phyloP scores from a whole-genome alignment of 192 early-diverging fungal genomes.

The Chytriomyces sp. region DNA sequence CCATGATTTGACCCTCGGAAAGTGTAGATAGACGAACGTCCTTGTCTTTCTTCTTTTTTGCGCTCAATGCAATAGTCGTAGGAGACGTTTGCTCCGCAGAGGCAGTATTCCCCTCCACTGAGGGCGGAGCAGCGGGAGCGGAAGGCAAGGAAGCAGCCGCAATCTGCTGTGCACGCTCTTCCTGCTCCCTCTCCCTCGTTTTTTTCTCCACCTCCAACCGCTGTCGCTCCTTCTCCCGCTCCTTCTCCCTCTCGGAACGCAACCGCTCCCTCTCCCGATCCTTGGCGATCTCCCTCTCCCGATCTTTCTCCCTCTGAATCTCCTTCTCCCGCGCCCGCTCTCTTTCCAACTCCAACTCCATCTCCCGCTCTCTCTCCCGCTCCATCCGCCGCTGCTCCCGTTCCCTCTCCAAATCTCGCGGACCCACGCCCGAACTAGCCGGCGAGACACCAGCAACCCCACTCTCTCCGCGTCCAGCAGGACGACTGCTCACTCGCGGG shows the following conservation, averaged over 20 bases:
- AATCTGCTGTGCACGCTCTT: slow-evolving; percentile 32
- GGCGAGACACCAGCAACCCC: slow-evolving; percentile 30
- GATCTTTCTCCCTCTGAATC: slow-evolving; percentile 32
- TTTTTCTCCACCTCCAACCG: slow-evolving; percentile 18
- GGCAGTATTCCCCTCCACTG: slow-evolving; percentile 19
- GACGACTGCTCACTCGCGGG: slow-evolving; percentile 14
- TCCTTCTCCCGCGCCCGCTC: slow-evolving; percentile 28
- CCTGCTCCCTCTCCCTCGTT: slow-evolving; percentile 21
- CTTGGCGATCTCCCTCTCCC: slow-evolving; percentile 23
- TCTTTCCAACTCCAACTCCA: slow-evolving; percentile 23
- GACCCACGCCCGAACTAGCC: slow-evolving; percentile 1
- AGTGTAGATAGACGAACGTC: slow-evolving; percentile 83
- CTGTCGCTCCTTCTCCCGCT: slow-evolving; percentile 22
- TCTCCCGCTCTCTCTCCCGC: slow-evolving; percentile 35
- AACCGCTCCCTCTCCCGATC: slow-evolving; percentile 28
- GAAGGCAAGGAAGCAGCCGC: slow-evolving; percentile 37
- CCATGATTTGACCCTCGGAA: slow-evolving; percentile 94
- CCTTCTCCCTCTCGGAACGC: slow-evolving; percentile 29
- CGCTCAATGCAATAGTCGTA: neutral
- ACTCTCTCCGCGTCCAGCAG: slow-evolving; percentile 13
- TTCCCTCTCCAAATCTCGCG: slow-evolving; percentile 27
- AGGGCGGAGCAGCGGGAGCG: slow-evolving; percentile 28
- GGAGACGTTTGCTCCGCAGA: neutral
- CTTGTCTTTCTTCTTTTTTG: slow-evolving; percentile 48
- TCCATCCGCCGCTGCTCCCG: slow-evolving; percentile 18